Percentiles rank a stretch among this genome's conserved stretches.
These are phyloP conservation scores for Periconia sp. DNA, from an alignment of 2,329 filamentous ascomycete species.

Conservation along the genomic window DNA sequence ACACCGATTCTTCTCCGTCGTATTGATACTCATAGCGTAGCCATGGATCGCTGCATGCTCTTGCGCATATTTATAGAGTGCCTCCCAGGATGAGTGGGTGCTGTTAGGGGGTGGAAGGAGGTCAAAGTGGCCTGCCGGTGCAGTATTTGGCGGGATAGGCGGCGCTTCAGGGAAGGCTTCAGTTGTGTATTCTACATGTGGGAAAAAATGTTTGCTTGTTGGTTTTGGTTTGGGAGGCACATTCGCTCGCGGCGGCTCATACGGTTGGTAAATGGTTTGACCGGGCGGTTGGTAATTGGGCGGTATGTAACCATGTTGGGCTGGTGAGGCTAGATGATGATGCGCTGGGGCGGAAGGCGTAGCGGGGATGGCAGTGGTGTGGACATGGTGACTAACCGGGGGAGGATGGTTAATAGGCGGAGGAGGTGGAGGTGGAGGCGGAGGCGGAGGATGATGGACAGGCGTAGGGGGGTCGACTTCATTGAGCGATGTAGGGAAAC, in stretches of 20 bases:
- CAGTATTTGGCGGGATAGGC: slow-evolving; percentile 13
- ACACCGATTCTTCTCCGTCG: slow-evolving; percentile 38
- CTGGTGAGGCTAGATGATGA: slow-evolving; percentile 2
- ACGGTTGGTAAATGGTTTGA: slow-evolving; percentile 1
- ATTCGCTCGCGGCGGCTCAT: background rate
- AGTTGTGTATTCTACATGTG: background rate
- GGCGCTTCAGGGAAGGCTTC: slow-evolving; percentile 5
- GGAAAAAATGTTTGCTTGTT: slow-evolving; percentile 1
- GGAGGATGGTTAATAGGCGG: background rate
- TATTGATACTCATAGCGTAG: slow-evolving; percentile 40
- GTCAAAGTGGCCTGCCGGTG: slow-evolving; percentile 24
- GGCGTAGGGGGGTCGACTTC: slow-evolving; percentile 12
- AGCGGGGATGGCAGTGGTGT: slow-evolving; percentile 17
- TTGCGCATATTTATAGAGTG: slow-evolving; percentile 35
- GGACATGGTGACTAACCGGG: slow-evolving; percentile 3
- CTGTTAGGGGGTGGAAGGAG: slow-evolving; percentile 32
- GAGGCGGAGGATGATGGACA: background rate
- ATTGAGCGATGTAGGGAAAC: slow-evolving; percentile 19
- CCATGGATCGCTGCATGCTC: slow-evolving; percentile 35
- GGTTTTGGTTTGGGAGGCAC: background rate
- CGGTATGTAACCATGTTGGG: background rate
- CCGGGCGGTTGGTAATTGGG: too few relatives aligned
- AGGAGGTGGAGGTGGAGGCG: background rate
- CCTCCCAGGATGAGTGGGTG: slow-evolving; percentile 30
- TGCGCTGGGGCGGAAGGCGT: slow-evolving; percentile 8